Percentiles rank a stretch among this genome's conserved stretches.
These are phyloP conservation scores for Gypsophila paniculata DNA, from an alignment of 179 eudicot genomes.

Conservation along the genomic window DNA sequence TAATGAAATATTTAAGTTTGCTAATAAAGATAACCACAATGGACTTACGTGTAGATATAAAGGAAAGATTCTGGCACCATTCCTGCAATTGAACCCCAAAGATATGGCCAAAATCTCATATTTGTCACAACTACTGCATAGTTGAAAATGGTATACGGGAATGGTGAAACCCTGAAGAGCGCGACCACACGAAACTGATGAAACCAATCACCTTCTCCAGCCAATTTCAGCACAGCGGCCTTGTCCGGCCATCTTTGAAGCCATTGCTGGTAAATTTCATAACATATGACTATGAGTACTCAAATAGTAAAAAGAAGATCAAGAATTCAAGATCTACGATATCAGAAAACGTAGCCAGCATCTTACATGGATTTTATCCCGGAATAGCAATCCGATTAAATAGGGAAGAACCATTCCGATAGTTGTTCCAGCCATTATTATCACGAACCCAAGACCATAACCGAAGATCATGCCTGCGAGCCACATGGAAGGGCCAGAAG, in stretches of 20 bases:
- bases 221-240: slow-evolving; percentile 79
- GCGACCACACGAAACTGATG: slow-evolving; percentile 91
- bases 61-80: slow-evolving; percentile 94
- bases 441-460: slow-evolving; percentile 81
- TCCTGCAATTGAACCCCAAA: slow-evolving; percentile 86
- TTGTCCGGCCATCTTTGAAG: slow-evolving; percentile 86
- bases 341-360: slow-evolving; percentile 14
- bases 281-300: neutral
- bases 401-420: slow-evolving; percentile 86
- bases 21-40: neutral
- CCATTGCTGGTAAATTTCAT: slow-evolving; percentile 58
- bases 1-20: neutral
- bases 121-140: slow-evolving; percentile 83
- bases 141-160: slow-evolving; percentile 92
- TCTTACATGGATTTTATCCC: slow-evolving; percentile 81
- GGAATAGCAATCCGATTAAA: slow-evolving; percentile 62
- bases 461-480: slow-evolving; percentile 98
- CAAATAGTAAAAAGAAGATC: neutral
- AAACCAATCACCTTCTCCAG: slow-evolving; percentile 79
- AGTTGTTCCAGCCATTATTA: slow-evolving; percentile 92
- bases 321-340: neutral
- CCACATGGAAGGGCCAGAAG: slow-evolving; percentile 98
- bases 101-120: slow-evolving; percentile 89
- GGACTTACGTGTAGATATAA: slow-evolving; percentile 76
- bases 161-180: slow-evolving; percentile 80